These are phyloP conservation scores for Saccharomycopsis hybrid DNA, from an alignment of 1,139 yeast species.

Conservation along the genomic window DNA sequence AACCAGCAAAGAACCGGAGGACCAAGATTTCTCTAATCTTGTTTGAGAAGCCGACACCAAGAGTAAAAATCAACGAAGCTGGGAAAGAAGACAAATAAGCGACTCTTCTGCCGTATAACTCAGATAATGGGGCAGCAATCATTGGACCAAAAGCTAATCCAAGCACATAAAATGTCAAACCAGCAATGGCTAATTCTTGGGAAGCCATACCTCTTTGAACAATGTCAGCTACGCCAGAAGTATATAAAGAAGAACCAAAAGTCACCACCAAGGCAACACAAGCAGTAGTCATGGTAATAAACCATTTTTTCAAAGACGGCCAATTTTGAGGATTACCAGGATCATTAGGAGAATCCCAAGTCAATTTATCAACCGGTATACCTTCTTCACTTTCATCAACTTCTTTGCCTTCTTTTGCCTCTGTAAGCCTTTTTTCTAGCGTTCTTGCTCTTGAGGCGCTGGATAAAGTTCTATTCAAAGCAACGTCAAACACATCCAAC, in stretches of 20 bases:
- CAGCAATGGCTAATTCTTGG: constrained; percentile 55
- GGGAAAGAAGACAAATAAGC: constrained; percentile 59
- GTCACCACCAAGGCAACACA: constrained; percentile 59
- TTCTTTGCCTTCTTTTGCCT: constrained; percentile 5
- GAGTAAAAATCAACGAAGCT: constrained; percentile 61
- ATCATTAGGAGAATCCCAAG: constrained; percentile 59
- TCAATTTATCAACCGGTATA: constrained; percentile 38
- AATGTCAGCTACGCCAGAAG: constrained; percentile 54
- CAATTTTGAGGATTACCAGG: constrained; percentile 60
- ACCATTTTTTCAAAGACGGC: constrained; percentile 59
- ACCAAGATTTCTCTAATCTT: constrained; percentile 56
- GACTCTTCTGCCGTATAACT: constrained; percentile 63
- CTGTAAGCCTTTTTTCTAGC: constrained; percentile 9
- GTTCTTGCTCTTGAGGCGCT: constrained; percentile 7
- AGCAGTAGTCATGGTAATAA: constrained; percentile 56
- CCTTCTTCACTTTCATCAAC: background rate
- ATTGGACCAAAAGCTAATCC: constrained; percentile 73
- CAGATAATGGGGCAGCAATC: constrained; percentile 72
- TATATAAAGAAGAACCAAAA: constrained; percentile 64
- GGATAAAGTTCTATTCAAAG: constrained; percentile 11
- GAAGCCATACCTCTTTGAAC: constrained; percentile 40
- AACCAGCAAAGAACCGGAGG: constrained; percentile 72
- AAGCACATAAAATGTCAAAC: constrained; percentile 61
- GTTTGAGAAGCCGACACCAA: constrained; percentile 65
- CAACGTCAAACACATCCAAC: constrained; percentile 14